Evolutionary conservation across 768 basidiomycete species (phyloP), one percentile per base, ranked within the genome.

Genomic region (Boletus vinaceobasis): DNA sequence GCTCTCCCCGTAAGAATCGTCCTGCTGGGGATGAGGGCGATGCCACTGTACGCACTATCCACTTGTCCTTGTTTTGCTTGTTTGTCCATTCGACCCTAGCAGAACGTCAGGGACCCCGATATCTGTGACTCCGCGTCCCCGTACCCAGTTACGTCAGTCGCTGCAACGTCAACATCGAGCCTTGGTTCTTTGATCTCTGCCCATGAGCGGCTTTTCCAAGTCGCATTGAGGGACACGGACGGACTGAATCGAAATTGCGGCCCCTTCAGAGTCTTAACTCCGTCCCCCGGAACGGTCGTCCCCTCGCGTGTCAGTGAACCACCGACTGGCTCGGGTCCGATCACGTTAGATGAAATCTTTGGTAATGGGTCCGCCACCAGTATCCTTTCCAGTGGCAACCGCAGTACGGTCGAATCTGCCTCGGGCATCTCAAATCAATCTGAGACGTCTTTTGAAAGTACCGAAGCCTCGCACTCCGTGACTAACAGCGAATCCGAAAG

Each of bases 161-260:
- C 61, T 7, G 53, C 60, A 23, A 50, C 50, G 0, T 70, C 69
- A 1, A 70, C 66, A 13, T 70, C 69, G 8, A 70, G 69, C 21
- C 51, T 70, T 11, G 69, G 69, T 37, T 70, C 69, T 29, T 17
- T 70, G 4, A n/a, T 70, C 31, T 65, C 70, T 14, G 53, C 43
- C 1, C 33, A 68, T 26, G 68, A 70, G 43, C 60, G 63, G 4
- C 29, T 62, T 7, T 72, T 71, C 44, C 55, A 56, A 7, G 19
- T 59, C 14, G 14, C 43, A 14, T 57, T 61, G 44, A 54, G 40
- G n/a, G 56, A 64, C 7, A 48, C 49, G 6, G 53, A 60, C 13
- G 55, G 58, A n/a, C 52, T 39, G 9, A 47, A 13, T 19, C 50
- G 29, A 14, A 23, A 38, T 5, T 29, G 17, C 21, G 43, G 39